phyloP scores from a whole-genome alignment of 805 yeast species.

The Blastobotrys robertii region DNA sequence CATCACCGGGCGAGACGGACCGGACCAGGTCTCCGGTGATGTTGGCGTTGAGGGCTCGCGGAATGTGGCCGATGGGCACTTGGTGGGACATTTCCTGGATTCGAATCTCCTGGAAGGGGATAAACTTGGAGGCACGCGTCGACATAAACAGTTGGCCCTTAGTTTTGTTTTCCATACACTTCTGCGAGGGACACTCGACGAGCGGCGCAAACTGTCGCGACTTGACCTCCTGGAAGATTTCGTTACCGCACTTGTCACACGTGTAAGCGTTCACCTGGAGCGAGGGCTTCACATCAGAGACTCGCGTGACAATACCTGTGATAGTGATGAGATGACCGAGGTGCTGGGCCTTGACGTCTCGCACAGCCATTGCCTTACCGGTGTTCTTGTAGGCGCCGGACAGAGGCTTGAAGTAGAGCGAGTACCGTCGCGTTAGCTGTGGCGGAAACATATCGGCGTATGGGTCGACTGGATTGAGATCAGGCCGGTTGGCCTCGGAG shows the following conservation, averaged over 20 bases:
- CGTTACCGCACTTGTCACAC: constrained; percentile 95
- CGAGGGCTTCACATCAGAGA: constrained; percentile 91
- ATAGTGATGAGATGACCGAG: constrained; percentile 85
- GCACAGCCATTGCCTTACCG: constrained; percentile 65
- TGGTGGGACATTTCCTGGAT: constrained; percentile 92
- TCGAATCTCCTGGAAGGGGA: constrained; percentile 90
- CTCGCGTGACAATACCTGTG: constrained; percentile 90
- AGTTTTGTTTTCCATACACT: constrained; percentile 67
- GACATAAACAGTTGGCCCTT: constrained; percentile 87
- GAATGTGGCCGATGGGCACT: constrained; percentile 97
- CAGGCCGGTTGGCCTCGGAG: constrained; percentile 28
- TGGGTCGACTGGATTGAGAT: constrained; percentile 8
- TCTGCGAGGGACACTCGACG: constrained; percentile 71
- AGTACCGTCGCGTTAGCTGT: constrained; percentile 76
- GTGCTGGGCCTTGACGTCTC: constrained; percentile 76
- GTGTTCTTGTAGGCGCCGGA: constrained; percentile 27
- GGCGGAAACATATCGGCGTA: constrained; percentile 66
- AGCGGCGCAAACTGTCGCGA: constrained; percentile 81
- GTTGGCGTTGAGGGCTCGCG: constrained; percentile 75
- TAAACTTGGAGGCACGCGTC: constrained; percentile 91
- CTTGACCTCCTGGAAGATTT: constrained; percentile 90
- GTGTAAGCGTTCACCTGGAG: constrained; percentile 90
- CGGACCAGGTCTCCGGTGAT: constrained; percentile 90
- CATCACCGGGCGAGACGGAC: constrained; percentile 84
- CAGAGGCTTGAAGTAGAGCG: constrained; percentile 77